Evolutionary conservation across 202 grass and related monocot species (phyloP).

Genomic region (Schoenoplectus tabernaemontani): DNA sequence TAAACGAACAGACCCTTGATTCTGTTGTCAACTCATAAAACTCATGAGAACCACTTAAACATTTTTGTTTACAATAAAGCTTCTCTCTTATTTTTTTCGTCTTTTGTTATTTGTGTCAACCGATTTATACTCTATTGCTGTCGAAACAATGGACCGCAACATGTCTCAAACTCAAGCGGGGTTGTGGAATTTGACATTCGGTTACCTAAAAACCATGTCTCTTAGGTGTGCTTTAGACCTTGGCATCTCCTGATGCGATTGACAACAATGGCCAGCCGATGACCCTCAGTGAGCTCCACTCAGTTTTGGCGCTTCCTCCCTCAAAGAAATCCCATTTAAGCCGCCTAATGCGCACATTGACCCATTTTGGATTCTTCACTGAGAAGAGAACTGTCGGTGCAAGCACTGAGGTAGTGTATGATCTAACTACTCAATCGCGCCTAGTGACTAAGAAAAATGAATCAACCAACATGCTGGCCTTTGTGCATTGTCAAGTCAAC

Average conservation of each 20-base stretch:
- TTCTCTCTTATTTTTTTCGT: too few relatives aligned
- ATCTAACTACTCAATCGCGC: slow-evolving; percentile 26
- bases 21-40: too few relatives aligned
- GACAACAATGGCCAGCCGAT: slow-evolving; percentile 26
- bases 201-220: slow-evolving; percentile 35
- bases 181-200: slow-evolving; percentile 30
- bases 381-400: background rate
- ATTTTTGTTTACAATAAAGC: too few relatives aligned
- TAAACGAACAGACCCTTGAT: too few relatives aligned
- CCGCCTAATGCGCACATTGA: slow-evolving; percentile 47
- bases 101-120: too few relatives aligned
- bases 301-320: background rate
- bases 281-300: slow-evolving; percentile 22
- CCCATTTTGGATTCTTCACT: slow-evolving; percentile 26
- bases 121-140: too few relatives aligned
- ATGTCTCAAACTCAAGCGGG: slow-evolving; percentile 14
- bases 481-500: background rate
- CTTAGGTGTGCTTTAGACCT: slow-evolving; percentile 27
- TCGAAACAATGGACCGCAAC: background rate
- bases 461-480: background rate
- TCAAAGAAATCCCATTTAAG: slow-evolving; percentile 23
- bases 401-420: slow-evolving; percentile 3
- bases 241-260: slow-evolving; percentile 37
- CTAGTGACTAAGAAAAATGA: slow-evolving; percentile 25
- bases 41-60: too few relatives aligned